Evolutionary conservation across 768 basidiomycete genomes (phyloP).

Genomic region (Trametes meyenii): DNA sequence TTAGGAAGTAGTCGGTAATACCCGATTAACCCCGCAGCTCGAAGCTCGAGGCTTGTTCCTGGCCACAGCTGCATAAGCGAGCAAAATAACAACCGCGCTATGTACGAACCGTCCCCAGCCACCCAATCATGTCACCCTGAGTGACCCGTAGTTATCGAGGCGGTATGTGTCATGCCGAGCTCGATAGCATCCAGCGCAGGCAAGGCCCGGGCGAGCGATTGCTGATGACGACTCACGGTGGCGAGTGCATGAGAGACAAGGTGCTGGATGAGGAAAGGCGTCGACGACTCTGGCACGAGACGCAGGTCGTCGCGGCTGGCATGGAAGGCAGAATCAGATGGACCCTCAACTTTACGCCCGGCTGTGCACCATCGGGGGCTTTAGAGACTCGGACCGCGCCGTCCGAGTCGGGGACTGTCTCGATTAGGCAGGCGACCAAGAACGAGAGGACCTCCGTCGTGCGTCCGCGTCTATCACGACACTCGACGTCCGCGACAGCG

Average conservation of each 20-base stretch:
- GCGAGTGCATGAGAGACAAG: neutral
- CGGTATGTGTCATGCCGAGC: neutral
- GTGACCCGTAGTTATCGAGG: neutral
- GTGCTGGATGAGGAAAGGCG: neutral
- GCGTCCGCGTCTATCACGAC: neutral
- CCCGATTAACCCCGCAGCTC: neutral
- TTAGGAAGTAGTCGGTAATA: neutral
- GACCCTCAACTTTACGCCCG: conserved; percentile 9
- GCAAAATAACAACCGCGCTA: too few species aligned
- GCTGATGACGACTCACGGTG: conserved; percentile 2
- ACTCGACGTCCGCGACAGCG: neutral
- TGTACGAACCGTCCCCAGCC: too few species aligned
- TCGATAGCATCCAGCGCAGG: neutral
- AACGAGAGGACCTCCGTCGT: conserved; percentile 1
- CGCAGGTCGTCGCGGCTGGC: neutral
- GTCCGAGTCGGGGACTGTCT: neutral
- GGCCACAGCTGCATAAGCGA: neutral
- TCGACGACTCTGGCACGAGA: neutral
- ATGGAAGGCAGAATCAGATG: conserved; percentile 8
- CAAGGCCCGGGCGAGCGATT: too few species aligned
- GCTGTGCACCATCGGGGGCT: conserved; percentile 17
- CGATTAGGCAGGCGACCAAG: conserved; percentile 18
- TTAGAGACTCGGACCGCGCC: conserved; percentile 6
- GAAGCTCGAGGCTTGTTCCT: neutral
- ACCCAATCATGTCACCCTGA: too few species aligned